Base-by-base conservation (phyloP, 2,329 filamentous ascomycete species). In the Xylariaceae sp. region DNA sequence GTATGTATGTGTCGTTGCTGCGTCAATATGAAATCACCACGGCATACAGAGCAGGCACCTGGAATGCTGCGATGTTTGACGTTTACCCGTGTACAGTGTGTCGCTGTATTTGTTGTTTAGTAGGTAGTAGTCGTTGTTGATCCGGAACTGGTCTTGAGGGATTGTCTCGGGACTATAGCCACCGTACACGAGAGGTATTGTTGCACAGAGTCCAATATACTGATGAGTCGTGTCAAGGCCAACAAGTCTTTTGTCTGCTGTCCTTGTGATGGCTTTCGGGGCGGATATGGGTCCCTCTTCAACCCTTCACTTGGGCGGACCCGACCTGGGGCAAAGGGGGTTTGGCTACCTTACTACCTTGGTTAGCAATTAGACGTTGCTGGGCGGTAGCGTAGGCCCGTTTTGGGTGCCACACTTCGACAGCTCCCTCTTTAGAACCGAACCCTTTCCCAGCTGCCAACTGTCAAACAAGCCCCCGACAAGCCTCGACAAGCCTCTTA, bases 381-480 rank as follows among this genome's bases (percentile, higher is more conserved):
- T 22, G 43, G 32, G 50, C 46, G 43, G 50, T 49, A 30, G 40
- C 40, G 50, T 49, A 43, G 47, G 22, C 4, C 7, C n/a, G n/a
- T 27, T 7, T 27, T 4, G 22, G 22, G 22, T 27, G 22, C 22
- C 22, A 27, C 22, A 27, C 22, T 35, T 30, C 36, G 42, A 47
- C 33, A 45, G 44, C 40, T 50, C 36, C 50, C 50, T 45, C 49
- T 49, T 53, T 53, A 53, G 50, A 53, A 27, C 38, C 42, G 47
- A 50, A 42, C 40, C 44, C 43, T 39, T 39, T 33, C 39, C 18
- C 33, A 27, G 22, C 22, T 27, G 22, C 22, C 22, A 27, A 27
- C 22, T 27, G 22, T 7, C 7, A 4, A 27, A 27, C 22, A 27
- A 27, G 22, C 22, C 22, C n/a, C 22, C 7, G 22, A 27, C 22